These are phyloP conservation scores for Syzygium oleosum DNA, from an alignment of 345 rosid genomes.

Conservation along the genomic window DNA sequence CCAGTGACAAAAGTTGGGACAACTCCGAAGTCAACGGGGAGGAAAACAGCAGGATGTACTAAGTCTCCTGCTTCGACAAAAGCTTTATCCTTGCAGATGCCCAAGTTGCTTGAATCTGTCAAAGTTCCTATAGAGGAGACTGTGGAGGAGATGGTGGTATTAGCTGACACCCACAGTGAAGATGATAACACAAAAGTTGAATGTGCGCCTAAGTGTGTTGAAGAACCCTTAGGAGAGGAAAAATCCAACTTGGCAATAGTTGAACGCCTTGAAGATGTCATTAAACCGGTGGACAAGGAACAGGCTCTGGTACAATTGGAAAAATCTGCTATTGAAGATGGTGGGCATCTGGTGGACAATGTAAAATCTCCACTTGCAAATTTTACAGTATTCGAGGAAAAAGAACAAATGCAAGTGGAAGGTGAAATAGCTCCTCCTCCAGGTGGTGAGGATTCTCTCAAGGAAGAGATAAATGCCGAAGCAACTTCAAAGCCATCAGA, in stretches of 20 bases:
- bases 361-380: constrained; percentile 7
- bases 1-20: constrained; percentile 7
- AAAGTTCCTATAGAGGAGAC: constrained; percentile 8
- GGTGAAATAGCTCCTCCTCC: background rate
- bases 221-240: background rate
- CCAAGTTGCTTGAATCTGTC: constrained; percentile 6
- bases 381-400: constrained; percentile 2
- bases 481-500: background rate
- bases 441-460: background rate
- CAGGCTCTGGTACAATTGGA: background rate
- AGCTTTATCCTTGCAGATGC: constrained; percentile 1
- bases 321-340: constrained; percentile 2
- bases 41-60: constrained; percentile 15
- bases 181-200: background rate
- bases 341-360: constrained; percentile 2
- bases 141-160: background rate
- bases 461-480: background rate
- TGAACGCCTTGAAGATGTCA: constrained; percentile 7
- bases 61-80: constrained; percentile 14
- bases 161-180: background rate
- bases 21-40: constrained; percentile 10
- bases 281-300: constrained; percentile 2
- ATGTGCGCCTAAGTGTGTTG: background rate
- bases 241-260: background rate
- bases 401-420: background rate